These are phyloP conservation scores for Didymella lethalis DNA, from an alignment of 2,329 filamentous ascomycete species.

Conservation along the genomic window DNA sequence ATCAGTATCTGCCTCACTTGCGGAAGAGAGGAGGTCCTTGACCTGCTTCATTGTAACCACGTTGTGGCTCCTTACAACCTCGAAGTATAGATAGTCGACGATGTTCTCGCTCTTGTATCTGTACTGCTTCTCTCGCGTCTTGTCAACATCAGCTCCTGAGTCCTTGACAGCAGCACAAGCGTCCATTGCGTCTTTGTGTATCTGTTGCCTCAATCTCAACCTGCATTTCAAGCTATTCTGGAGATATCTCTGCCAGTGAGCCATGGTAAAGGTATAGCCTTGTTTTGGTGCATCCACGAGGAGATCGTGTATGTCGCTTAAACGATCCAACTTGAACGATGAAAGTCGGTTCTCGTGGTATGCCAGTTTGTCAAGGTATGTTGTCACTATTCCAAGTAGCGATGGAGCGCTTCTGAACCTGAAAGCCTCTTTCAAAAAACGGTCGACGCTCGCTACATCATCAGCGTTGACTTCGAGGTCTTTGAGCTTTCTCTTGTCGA, in stretches of 20 bases:
- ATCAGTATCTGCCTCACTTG: slow-evolving; percentile 33
- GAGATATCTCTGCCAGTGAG: slow-evolving; percentile 60
- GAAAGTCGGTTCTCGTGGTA: slow-evolving; percentile 57
- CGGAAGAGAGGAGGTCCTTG: slow-evolving; percentile 24
- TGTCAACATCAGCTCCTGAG: slow-evolving; percentile 24
- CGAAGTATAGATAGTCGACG: slow-evolving; percentile 69
- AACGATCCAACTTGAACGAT: slow-evolving; percentile 28
- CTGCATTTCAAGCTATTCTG: slow-evolving; percentile 60
- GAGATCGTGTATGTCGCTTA: slow-evolving; percentile 55
- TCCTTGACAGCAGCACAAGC: slow-evolving; percentile 28
- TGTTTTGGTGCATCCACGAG: slow-evolving; percentile 58
- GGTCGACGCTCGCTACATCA: slow-evolving; percentile 43
- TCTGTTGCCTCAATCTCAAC: slow-evolving; percentile 60
- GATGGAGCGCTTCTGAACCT: slow-evolving; percentile 65
- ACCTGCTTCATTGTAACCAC: slow-evolving; percentile 41
- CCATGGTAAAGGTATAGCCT: slow-evolving; percentile 58
- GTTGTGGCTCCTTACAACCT: slow-evolving; percentile 57
- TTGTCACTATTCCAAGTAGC: slow-evolving; percentile 70
- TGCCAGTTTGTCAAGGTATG: slow-evolving; percentile 67
- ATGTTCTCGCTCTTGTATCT: slow-evolving; percentile 57
- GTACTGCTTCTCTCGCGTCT: slow-evolving; percentile 31
- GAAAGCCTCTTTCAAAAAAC: slow-evolving; percentile 64
- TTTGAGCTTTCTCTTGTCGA: slow-evolving; percentile 57
- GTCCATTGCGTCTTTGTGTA: slow-evolving; percentile 46
- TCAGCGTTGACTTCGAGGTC: slow-evolving; percentile 50